Percentiles rank a stretch among this genome's conserved stretches.
Evolutionary conservation across 2,329 filamentous ascomycete genomes (phyloP).

Genomic region (Alternaria conjuncta): DNA sequence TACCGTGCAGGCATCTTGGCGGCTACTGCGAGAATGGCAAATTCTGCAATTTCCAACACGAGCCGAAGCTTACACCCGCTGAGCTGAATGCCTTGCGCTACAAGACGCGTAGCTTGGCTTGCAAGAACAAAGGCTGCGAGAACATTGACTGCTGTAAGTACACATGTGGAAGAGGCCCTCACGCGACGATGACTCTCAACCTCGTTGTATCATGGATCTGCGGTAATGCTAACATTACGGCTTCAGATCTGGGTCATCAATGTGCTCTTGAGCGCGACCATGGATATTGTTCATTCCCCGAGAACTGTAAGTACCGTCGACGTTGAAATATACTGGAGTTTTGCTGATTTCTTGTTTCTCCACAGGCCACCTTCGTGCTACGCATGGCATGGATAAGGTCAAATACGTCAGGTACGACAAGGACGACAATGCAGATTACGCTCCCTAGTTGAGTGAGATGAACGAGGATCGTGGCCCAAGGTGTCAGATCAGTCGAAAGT

Average conservation of each 20-base stretch:
- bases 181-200: neutral
- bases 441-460: neutral
- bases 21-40: slow-evolving; percentile 50
- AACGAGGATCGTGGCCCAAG: neutral
- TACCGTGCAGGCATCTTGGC: slow-evolving; percentile 31
- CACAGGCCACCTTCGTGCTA: slow-evolving; percentile 39
- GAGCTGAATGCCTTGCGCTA: slow-evolving; percentile 52
- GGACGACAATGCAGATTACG: slow-evolving; percentile 28
- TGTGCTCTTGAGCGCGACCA: slow-evolving; percentile 46
- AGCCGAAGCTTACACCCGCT: slow-evolving; percentile 45
- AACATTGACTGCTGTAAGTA: slow-evolving; percentile 51
- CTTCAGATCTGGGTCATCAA: slow-evolving; percentile 49
- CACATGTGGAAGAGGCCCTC: neutral
- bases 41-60: slow-evolving; percentile 53
- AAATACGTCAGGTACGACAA: slow-evolving; percentile 35
- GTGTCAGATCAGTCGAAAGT: too few relatives aligned
- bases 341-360: neutral
- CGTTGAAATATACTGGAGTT: neutral
- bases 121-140: slow-evolving; percentile 48
- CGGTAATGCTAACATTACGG: slow-evolving; percentile 5
- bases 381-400: slow-evolving; percentile 51
- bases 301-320: slow-evolving; percentile 34
- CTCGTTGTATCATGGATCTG: neutral
- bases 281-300: slow-evolving; percentile 46
- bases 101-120: slow-evolving; percentile 51